Evolutionary conservation across 2,329 filamentous ascomycete genomes (phyloP).

Genomic region (Clathrospora elynae): DNA sequence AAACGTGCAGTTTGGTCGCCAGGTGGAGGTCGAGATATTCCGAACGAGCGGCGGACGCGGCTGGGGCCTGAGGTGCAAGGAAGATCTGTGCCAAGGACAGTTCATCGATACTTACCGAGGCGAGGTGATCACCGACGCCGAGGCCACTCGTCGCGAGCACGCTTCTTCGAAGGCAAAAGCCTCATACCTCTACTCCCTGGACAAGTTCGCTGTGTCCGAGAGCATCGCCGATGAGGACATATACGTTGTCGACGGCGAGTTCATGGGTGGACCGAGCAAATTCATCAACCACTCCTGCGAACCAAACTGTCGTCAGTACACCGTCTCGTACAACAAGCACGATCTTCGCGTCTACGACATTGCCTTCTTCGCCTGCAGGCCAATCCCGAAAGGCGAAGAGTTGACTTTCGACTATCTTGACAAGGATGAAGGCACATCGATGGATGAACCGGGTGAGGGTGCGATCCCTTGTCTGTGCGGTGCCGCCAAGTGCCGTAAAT

Average conservation of each 20-base stretch:
- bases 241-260: constrained; percentile 68
- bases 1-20: constrained; percentile 75
- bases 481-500: constrained; percentile 69
- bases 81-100: constrained; percentile 70
- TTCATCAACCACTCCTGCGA: constrained; percentile 86
- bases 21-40: constrained; percentile 76
- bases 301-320: constrained; percentile 79
- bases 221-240: constrained; percentile 52
- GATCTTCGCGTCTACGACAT: constrained; percentile 77
- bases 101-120: constrained; percentile 83
- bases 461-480: constrained; percentile 61
- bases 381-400: constrained; percentile 70
- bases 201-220: constrained; percentile 73
- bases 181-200: constrained; percentile 78
- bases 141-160: constrained; percentile 69
- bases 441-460: constrained; percentile 56
- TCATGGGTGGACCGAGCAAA: constrained; percentile 75
- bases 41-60: constrained; percentile 69
- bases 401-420: constrained; percentile 82
- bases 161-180: constrained; percentile 67
- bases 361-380: constrained; percentile 72
- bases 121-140: constrained; percentile 55
- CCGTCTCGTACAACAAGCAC: constrained; percentile 75
- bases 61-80: constrained; percentile 73
- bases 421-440: constrained; percentile 60